phyloP scores from a whole-genome alignment of 768 basidiomycete genomes.

The Steccherinum ochraceum region DNA sequence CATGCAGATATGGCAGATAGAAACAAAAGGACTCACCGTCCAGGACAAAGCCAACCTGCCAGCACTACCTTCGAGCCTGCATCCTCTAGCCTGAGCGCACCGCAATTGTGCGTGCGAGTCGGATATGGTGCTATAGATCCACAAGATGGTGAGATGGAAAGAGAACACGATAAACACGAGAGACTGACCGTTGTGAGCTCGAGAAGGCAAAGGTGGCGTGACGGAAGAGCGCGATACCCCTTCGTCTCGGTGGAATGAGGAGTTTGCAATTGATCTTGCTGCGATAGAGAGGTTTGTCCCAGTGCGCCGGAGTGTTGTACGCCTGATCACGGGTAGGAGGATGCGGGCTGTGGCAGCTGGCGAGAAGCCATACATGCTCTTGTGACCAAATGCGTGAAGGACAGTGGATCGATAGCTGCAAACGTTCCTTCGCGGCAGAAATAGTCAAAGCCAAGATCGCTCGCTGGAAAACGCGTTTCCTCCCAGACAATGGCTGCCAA shows the following conservation, averaged over 20 bases:
- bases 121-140: conserved; percentile 38
- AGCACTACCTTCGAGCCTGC: conserved; percentile 60
- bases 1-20: conserved; percentile 24
- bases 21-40: conserved; percentile 54
- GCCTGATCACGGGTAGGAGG: neutral
- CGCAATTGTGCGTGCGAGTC: conserved; percentile 57
- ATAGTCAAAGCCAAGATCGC: too few relatives aligned
- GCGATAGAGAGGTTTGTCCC: neutral
- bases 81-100: conserved; percentile 43
- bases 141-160: conserved; percentile 1
- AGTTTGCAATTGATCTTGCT: neutral
- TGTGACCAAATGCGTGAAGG: neutral
- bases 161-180: neutral
- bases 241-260: neutral
- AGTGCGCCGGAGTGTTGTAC: neutral
- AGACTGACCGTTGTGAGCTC: conserved; percentile 7
- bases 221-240: neutral
- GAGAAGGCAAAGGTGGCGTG: neutral
- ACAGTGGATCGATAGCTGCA: neutral
- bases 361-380: neutral
- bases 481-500: too few relatives aligned
- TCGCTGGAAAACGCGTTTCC: too few relatives aligned
- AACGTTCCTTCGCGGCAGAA: neutral
- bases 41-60: conserved; percentile 77
- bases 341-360: neutral